Base-by-base conservation (phyloP, 2,329 filamentous ascomycete species). In the Claviceps citrina region DNA sequence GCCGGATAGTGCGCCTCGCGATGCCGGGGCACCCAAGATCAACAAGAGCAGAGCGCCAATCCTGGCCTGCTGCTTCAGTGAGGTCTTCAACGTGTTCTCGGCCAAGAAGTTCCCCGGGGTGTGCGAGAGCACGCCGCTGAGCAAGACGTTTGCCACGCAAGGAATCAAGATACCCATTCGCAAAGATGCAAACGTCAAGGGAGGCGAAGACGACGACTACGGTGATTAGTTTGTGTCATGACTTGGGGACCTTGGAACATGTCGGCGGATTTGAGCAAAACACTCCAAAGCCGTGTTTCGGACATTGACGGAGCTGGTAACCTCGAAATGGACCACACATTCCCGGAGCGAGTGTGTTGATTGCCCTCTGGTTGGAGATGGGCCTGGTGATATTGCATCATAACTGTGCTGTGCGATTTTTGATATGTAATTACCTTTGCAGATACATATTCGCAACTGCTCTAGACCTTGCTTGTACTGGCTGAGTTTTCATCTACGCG, bases 51-150 rank as follows among this genome's bases (percentile, higher is more conserved):
- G 77, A 46, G 83, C 84, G 0, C 84, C 84, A 0, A 81, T 95
- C 10, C 71, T 96, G 15, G 86, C 89, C 1, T 81, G 79, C 7
- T 80, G 78, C 51, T 96, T 89, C 61, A 93, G 84, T 36, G 82
- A 93, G 4, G 71, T 78, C 3, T 96, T 98, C 66, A 84, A 85
- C 40, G 91, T 98, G 24, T 96, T 81, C 62, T 93, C 84, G 2
- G 91, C 91, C 36, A 98, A 98, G 70, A 95, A 95, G 54, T 98
- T 98, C 60, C 91, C 91, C 0, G 91, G 91, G 31, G 91, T 98
- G 1, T 94, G 93, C 43, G 89, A 96, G 57, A 93, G 83, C 58
- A 98, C 91, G 0, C 63, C 77, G 4, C 65, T 96, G 15, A 95
- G 87, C 69, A 94, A 93, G 60, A 84, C 78, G 45, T 96, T 98